A percentile compares a stretch with the other conserved stretches of the same genome.
Conservation (phyloP, 768 basidiomycete genomes). For the Hypholoma fasciculare region DNA sequence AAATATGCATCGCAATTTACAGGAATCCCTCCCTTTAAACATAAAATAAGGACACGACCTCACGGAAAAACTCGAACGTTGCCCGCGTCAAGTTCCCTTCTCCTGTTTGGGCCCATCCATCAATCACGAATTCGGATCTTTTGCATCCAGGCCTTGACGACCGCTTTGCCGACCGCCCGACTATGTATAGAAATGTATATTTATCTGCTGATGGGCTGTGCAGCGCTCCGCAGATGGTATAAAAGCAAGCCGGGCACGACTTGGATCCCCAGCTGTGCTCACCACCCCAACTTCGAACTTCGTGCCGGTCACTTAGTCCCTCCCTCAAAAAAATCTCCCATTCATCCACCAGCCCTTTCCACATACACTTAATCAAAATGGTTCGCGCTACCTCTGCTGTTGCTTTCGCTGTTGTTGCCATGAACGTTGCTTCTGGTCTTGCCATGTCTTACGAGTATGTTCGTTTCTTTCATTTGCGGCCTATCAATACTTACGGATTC, state of each 20-base stretch:
- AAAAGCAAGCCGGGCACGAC: slow-evolving; percentile 1
- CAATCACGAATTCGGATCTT: no score
- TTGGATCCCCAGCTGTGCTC: slow-evolving; percentile 36
- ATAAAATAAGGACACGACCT: no score
- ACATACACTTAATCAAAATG: slow-evolving; percentile 23
- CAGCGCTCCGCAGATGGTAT: neutral
- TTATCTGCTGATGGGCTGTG: neutral
- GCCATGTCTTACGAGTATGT: slow-evolving; percentile 28
- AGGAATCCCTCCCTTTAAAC: no score
- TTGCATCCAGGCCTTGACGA: no score
- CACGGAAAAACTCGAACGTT: no score
- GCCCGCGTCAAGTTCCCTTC: no score
- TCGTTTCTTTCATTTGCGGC: neutral
- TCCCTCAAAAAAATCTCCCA: slow-evolving; percentile 17
- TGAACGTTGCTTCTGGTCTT: slow-evolving; percentile 28
- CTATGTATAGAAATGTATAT: neutral
- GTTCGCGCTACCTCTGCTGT: slow-evolving; percentile 31
- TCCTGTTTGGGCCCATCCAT: no score
- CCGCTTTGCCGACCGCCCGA: no score
- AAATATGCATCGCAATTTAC: no score
- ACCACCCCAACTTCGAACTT: slow-evolving; percentile 23
- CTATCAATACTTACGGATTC: neutral
- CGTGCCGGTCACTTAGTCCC: slow-evolving; percentile 35
- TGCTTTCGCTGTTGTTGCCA: slow-evolving; percentile 30
- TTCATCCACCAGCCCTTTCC: slow-evolving; percentile 7